Percentiles rank a stretch among this genome's conserved stretches.
Conservation (phyloP, 1,139 yeast species). For the Saccharomyces hybrid region DNA sequence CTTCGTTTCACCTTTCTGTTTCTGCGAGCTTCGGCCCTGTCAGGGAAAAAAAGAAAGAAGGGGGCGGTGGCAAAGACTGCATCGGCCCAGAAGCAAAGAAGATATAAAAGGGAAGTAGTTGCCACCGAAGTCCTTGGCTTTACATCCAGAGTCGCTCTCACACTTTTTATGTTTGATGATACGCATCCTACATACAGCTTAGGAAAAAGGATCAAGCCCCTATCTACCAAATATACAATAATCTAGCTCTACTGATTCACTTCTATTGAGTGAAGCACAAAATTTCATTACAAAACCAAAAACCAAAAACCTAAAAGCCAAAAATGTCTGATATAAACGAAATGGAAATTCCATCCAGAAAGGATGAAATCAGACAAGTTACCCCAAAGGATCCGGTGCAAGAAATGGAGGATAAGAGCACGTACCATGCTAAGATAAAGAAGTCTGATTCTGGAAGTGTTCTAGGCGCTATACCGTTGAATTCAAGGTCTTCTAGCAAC, state of each 20-base stretch:
- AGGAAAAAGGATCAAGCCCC: not conserved
- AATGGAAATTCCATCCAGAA: conserved; percentile 1
- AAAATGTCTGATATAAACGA: not conserved
- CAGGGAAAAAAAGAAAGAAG: conserved; percentile 1
- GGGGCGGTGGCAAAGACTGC: conserved; percentile 1
- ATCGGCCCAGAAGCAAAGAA: not conserved
- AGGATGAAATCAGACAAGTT: not conserved
- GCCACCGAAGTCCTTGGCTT: not conserved
- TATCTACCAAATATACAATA: not conserved
- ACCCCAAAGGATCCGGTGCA: not conserved
- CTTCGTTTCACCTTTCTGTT: conserved; percentile 1
- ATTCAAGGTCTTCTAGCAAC: not conserved
- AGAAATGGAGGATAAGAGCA: not conserved
- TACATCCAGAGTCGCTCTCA: not conserved
- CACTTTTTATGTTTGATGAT: not conserved
- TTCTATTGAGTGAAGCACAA: not conserved
- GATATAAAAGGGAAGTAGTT: not conserved
- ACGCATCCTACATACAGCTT: not conserved
- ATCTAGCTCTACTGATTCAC: not conserved
- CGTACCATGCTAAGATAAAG: not conserved
- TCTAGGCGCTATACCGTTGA: not conserved
- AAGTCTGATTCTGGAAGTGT: not conserved
- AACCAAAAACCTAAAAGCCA: not conserved
- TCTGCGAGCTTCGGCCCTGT: conserved; percentile 1
- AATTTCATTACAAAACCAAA: not conserved